Evolutionary conservation across 805 yeast species (phyloP), one percentile per base, ranked within the genome.

Genomic region (Starmerella khaoyaiensis): DNA sequence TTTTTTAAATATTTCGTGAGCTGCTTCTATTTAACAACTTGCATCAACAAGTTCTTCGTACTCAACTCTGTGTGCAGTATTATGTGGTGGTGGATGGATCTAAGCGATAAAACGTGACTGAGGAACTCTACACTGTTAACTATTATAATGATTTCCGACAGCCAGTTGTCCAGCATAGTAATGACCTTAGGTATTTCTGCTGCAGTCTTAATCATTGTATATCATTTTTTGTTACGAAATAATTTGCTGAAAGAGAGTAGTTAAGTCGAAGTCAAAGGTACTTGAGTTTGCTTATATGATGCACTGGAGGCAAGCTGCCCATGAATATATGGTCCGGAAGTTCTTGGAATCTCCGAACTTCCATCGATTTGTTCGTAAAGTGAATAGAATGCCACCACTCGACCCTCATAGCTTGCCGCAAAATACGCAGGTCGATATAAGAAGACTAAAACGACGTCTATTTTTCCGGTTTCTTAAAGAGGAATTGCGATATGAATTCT

Each of bases 101-200:
- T n/a, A n/a, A n/a, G n/a, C n/a, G n/a, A n/a, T n/a, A n/a, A n/a
- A n/a, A n/a, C n/a, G n/a, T n/a, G n/a, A n/a, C n/a, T n/a, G n/a
- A n/a, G n/a, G n/a, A n/a, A n/a, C n/a, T n/a, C n/a, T n/a, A n/a
- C n/a, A n/a, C n/a, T n/a, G n/a, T 23, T 23, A 23, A 23, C n/a
- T n/a, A 23, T 11, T 10, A 17, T 21, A 35, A 86, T 86, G 95
- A 84, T 86, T 52, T 66, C 81, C 12, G 96, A 86, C 66, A 65
- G 64, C 38, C 90, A 83, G 58, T 69, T 86, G 56, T 73, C 84
- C 57, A 61, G 71, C 33, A 62, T 82, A 31, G 93, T 81, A 35
- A 67, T 81, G 31, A 58, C 72, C 10, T 76, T 79, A 48, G 96
- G 95, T 4, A 57, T 83, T 38, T 54, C 72, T 5, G 74, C 90